These are phyloP conservation scores for Tausonia pullulans DNA, from an alignment of 1,284 basidiomycete species.

Conservation along the genomic window DNA sequence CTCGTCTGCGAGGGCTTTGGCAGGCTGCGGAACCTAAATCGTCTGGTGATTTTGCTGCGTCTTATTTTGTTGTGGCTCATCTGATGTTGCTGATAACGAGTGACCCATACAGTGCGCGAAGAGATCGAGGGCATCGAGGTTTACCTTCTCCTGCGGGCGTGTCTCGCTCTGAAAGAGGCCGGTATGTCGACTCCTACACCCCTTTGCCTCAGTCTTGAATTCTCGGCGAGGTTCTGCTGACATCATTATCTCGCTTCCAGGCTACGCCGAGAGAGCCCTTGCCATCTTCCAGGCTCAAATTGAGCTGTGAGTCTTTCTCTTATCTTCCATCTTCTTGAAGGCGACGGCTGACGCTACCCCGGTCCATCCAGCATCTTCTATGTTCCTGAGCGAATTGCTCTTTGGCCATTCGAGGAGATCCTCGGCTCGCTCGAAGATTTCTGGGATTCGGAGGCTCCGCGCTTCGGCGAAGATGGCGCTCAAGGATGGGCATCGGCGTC, in stretches of 20 bases:
- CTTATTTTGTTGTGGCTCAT: not conserved
- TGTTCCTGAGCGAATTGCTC: constrained; percentile 24
- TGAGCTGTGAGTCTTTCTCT: constrained; percentile 33
- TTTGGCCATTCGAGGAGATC: constrained; percentile 19
- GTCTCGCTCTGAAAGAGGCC: constrained; percentile 55
- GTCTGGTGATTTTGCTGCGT: not conserved
- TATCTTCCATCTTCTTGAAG: not conserved
- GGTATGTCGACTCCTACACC: constrained; percentile 42
- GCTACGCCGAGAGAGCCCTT: constrained; percentile 38
- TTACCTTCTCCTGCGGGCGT: constrained; percentile 30
- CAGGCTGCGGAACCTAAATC: not conserved
- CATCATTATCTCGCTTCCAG: constrained; percentile 21
- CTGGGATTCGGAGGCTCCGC: constrained; percentile 40
- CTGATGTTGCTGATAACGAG: not conserved
- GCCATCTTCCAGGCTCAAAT: constrained; percentile 40
- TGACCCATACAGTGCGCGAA: not conserved
- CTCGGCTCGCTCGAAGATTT: constrained; percentile 34
- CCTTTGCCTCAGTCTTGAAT: not conserved
- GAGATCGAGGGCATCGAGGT: constrained; percentile 28
- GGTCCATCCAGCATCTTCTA: constrained; percentile 34
- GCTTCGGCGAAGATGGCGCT: constrained; percentile 37
- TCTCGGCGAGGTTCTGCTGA: not conserved
- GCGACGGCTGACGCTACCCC: not conserved
- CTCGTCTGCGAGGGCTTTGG: constrained; percentile 6
- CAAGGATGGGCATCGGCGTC: constrained; percentile 33